Percentiles rank a stretch among this genome's conserved stretches.
Conservation (phyloP, 768 basidiomycete species). For the Naganishia vaughanmartiniae region DNA sequence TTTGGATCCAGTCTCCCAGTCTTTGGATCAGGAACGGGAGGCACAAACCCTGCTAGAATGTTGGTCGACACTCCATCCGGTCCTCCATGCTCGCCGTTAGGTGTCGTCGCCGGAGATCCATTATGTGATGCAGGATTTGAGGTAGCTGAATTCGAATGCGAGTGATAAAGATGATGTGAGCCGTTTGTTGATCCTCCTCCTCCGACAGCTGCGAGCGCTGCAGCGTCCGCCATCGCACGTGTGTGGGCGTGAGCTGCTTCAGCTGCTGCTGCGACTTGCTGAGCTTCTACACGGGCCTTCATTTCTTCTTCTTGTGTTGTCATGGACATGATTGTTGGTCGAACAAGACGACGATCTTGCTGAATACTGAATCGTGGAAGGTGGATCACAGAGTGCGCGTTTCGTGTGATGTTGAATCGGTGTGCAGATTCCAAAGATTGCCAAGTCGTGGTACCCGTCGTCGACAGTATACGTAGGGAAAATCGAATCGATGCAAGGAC, state of each 20-base stretch:
- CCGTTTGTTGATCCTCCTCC: constrained; percentile 17
- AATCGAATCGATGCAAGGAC: too few species aligned
- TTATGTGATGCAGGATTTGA: not conserved
- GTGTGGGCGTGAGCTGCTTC: constrained; percentile 22
- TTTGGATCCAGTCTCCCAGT: constrained; percentile 53
- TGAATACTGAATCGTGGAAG: not conserved
- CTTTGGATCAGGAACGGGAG: constrained; percentile 47
- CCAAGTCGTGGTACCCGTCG: not conserved
- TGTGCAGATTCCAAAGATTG: not conserved
- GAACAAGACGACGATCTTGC: not conserved
- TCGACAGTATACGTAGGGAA: not conserved
- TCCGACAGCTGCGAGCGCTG: constrained; percentile 26
- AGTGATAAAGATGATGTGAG: not conserved
- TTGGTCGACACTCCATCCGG: not conserved
- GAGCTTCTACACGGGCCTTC: constrained; percentile 18
- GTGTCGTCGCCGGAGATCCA: constrained; percentile 6
- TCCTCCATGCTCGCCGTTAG: not conserved
- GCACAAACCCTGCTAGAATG: constrained; percentile 20
- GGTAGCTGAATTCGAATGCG: not conserved
- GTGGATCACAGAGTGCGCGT: not conserved
- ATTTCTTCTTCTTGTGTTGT: constrained; percentile 9
- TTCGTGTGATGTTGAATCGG: not conserved
- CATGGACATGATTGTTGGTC: not conserved
- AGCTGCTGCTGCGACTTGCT: constrained; percentile 4
- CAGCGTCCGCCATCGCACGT: constrained; percentile 28